Base-by-base conservation (phyloP, 2,329 filamentous ascomycete genomes). In the Davidsoniella virescens region DNA sequence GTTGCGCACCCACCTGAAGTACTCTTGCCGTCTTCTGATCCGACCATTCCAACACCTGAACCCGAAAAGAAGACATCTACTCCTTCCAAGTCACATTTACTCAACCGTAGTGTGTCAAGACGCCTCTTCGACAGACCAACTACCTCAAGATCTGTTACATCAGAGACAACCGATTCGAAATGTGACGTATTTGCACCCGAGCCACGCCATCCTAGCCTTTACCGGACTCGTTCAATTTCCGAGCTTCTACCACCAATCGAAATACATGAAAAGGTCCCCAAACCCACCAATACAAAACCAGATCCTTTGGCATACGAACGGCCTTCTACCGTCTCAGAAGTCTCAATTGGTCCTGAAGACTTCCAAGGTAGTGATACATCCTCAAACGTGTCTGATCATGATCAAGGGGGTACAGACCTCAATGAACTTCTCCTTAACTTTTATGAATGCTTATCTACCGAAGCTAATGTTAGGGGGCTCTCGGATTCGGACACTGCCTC, bases 211-310 rank as follows among this genome's bases (percentile, higher is more conserved):
- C 40, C 47, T 2, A 39, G 25, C 14, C 25, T 46, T 12, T 46
- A 29, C 18, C 36, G 25, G 9, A 29, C 51, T 2, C 44, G 36
- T 20, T 52, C 46, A 39, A 45, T 45, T 8, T 36, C 42, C 2
- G 44, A 50, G 23, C 39, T 53, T 33, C 40, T 50, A 18, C 52
- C 14, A 14, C 43, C 46, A 36, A 17, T 20, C 8, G 43, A 50
- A 16, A 25, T 50, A 14, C 14, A 4, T 10, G 29, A 47, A 23
- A 10, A 29, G 12, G 17, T 25, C 18, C 18, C 18, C 5, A 43
- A 20, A 41, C 5, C n/a, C 39, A 7, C 39, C 5, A n/a, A 41
- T 4, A 41, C 39, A 16, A 17, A 12, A 25, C n/a, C 9, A 7
- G n/a, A 23, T 23, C 14, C 18, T 17, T 43, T 18, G 41, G 12